phyloP scores from a whole-genome alignment of 495 filamentous ascomycete species.

The Neurospora intermedia region DNA sequence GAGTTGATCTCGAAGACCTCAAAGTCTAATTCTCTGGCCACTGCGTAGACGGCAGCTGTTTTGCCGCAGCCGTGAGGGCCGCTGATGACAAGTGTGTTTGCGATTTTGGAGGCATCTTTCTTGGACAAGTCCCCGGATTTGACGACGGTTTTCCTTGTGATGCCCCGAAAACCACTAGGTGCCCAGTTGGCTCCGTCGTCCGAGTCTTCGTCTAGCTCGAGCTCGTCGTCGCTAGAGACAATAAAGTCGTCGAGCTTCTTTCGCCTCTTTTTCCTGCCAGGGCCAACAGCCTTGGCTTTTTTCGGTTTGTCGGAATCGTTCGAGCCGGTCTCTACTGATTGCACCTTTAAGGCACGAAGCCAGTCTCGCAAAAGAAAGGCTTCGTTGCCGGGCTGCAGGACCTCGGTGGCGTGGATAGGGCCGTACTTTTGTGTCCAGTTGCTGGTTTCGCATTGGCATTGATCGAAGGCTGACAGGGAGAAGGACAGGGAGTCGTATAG shows the following conservation, averaged over 20 bases:
- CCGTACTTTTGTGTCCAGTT: constrained; percentile 85
- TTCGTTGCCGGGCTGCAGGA: constrained; percentile 69
- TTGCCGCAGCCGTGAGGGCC: constrained; percentile 89
- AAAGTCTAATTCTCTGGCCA: constrained; percentile 90
- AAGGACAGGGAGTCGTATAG: constrained; percentile 49
- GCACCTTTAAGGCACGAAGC: constrained; percentile 66
- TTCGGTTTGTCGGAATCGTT: constrained; percentile 37
- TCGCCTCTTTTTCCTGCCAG: constrained; percentile 57
- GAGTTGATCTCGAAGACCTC: constrained; percentile 93
- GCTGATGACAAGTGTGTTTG: constrained; percentile 68
- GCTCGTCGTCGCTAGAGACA: constrained; percentile 74
- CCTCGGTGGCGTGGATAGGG: constrained; percentile 54
- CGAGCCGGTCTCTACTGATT: constrained; percentile 57
- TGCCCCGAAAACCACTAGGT: constrained; percentile 26
- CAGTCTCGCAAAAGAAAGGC: constrained; percentile 66
- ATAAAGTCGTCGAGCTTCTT: constrained; percentile 77
- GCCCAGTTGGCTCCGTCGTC: constrained; percentile 51
- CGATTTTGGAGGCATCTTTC: constrained; percentile 34
- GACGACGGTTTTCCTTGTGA: constrained; percentile 50
- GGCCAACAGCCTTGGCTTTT: constrained; percentile 29
- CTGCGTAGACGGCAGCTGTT: constrained; percentile 83
- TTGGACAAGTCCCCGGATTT: constrained; percentile 39
- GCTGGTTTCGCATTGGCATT: constrained; percentile 56
- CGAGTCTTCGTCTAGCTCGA: constrained; percentile 62
- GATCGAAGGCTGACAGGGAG: constrained; percentile 71